Conservation (phyloP, 192 early-diverging fungal species). For the Coemansia sp. region DNA sequence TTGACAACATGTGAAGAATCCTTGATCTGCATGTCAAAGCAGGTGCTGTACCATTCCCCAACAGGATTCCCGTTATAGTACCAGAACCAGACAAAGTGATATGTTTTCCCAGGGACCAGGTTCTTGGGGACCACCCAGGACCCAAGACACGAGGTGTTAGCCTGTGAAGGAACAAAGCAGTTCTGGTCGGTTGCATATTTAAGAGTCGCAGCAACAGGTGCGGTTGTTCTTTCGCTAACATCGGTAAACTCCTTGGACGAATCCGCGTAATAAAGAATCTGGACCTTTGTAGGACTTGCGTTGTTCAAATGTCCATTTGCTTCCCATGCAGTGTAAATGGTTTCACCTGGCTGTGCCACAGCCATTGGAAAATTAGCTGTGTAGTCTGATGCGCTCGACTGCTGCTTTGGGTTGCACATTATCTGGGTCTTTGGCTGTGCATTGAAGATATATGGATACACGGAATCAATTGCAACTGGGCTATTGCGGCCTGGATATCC, state of each 20-base stretch:
- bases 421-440: constrained; percentile 31
- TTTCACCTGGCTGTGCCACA: constrained; percentile 54
- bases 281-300: constrained; percentile 39
- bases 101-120: constrained; percentile 49
- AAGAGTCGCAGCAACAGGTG: constrained; percentile 41
- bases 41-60: constrained; percentile 64
- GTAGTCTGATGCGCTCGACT: constrained; percentile 28
- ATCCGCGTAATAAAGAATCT: constrained; percentile 44
- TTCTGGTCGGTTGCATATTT: constrained; percentile 53
- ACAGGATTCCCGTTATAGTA: constrained; percentile 61
- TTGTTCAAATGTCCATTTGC: constrained; percentile 60
- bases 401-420: constrained; percentile 55
- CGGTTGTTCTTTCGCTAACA: constrained; percentile 30
- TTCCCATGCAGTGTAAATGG: constrained; percentile 57
- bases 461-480: constrained; percentile 43
- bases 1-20: constrained; percentile 23
- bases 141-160: constrained; percentile 58
- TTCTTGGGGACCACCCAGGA: constrained; percentile 55
- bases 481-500: constrained; percentile 58
- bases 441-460: constrained; percentile 58
- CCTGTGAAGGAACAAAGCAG: constrained; percentile 42
- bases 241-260: constrained; percentile 25
- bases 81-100: constrained; percentile 66
- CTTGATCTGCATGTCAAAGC: constrained; percentile 57
- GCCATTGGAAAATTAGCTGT: constrained; percentile 51